Base-by-base conservation (phyloP, 768 basidiomycete genomes). In the Rhizopogon salebrosus region DNA sequence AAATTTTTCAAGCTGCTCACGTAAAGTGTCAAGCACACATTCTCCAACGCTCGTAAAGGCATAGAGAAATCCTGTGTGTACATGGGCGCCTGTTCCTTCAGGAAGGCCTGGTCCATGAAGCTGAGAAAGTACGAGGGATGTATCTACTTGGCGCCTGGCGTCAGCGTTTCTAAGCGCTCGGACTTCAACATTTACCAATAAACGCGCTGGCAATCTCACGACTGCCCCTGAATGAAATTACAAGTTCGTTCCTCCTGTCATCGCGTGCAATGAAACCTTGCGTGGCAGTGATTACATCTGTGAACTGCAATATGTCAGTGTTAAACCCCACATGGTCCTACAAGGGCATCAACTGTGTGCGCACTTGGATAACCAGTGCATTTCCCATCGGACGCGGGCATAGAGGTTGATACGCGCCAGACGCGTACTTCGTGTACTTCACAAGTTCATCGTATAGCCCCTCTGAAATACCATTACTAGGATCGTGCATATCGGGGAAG, bases 361-460 rank as follows among this genome's bases (percentile, higher is more conserved):
- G 49, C 34, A 79, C 79, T 61, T 69, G 58, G n/a, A 55, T 37
- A 26, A 81, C 54, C 36, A 80, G 70, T 6, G 56, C 67, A 35
- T 72, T 77, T 3, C 80, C 79, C 54, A 79, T 61, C n/a, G 80
- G 80, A 9, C 65, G 63, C 4, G 73, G 75, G 52, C 79, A 80
- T 6, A 77, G 34, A 23, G 64, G 49, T 49, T 76, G 77, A 55
- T 80, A 80, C 16, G 71, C 72, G 2, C 77, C 76, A 6, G 78
- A 80, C 6, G 80, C 73, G 57, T 79, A 81, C 58, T 76, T 78
- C 1, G 74, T 69, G 57, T 75, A 79, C 13, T 65, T 69, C 52
- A 72, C 72, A 31, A 80, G 69, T 42, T 78, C 63, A 40, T 72
- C 61, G 52, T 76, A 80, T 1, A 70, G 64, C 18, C 59, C 49